Evolutionary conservation across 176 grass and related monocot species (phyloP).

Genomic region (Calamus simplicifolius): DNA sequence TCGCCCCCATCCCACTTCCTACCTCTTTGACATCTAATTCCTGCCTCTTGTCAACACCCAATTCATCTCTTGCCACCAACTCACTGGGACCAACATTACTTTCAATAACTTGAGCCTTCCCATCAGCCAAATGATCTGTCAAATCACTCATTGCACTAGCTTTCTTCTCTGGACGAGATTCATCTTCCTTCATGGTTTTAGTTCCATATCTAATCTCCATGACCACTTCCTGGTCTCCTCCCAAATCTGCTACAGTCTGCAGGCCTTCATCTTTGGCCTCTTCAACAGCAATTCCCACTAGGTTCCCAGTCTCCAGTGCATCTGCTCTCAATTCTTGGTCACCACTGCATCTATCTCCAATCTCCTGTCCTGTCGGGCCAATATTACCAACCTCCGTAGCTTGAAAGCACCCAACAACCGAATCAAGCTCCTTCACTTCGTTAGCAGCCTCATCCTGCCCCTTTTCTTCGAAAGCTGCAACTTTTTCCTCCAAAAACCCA

Average conservation of each 20-base stretch:
- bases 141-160: background rate
- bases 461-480: too few relatives aligned
- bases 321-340: background rate
- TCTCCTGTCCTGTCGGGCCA: background rate
- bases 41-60: too few relatives aligned
- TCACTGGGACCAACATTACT: too few relatives aligned
- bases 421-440: background rate
- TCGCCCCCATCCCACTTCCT: too few relatives aligned
- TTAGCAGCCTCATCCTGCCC: background rate
- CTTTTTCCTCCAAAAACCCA: background rate
- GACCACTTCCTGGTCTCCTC: background rate
- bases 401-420: background rate
- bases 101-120: too few relatives aligned
- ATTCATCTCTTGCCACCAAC: too few relatives aligned
- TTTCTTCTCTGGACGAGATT: background rate
- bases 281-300: background rate
- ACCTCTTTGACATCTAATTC: too few relatives aligned
- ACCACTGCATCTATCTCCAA: too few relatives aligned
- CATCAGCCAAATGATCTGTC: background rate
- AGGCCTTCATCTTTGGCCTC: background rate
- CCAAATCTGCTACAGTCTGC: background rate
- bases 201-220: background rate
- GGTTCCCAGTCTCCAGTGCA: background rate
- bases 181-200: background rate
- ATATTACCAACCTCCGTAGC: background rate